Conservation (phyloP, 768 basidiomycete species). For the Chiua virens region DNA sequence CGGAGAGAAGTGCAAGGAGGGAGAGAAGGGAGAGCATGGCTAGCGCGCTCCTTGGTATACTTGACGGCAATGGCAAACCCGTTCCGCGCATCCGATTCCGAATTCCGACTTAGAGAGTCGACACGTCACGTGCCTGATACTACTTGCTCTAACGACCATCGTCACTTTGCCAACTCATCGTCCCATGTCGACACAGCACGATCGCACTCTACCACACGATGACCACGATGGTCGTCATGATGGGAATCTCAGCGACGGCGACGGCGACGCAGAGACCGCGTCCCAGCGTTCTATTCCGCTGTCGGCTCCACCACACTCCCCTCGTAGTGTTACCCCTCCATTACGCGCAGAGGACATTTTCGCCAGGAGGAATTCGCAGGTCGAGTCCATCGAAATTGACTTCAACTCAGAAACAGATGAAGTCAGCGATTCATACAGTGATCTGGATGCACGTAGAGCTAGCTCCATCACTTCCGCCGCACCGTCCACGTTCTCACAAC, state of each 20-base stretch:
- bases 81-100: neutral
- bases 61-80: too few relatives aligned
- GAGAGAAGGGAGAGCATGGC: constrained; percentile 15
- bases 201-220: constrained; percentile 3
- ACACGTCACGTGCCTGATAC: too few relatives aligned
- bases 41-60: neutral
- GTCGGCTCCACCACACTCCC: constrained; percentile 61
- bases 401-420: constrained; percentile 55
- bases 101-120: too few relatives aligned
- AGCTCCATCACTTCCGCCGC: constrained; percentile 54
- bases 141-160: neutral
- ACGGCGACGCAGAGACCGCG: constrained; percentile 74
- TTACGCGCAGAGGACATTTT: constrained; percentile 28
- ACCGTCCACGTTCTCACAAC: constrained; percentile 38
- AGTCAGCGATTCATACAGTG: constrained; percentile 47
- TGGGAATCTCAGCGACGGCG: constrained; percentile 49
- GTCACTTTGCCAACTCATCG: neutral
- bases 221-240: constrained; percentile 5
- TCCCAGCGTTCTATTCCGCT: constrained; percentile 78
- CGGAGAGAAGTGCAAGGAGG: constrained; percentile 12
- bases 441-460: constrained; percentile 33
- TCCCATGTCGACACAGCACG: constrained; percentile 11
- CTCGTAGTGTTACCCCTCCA: constrained; percentile 32
- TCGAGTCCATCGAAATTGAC: constrained; percentile 53
- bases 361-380: constrained; percentile 43